Conservation (phyloP, 371 early-diverging fungal genomes). For the Mucor mucedo region DNA sequence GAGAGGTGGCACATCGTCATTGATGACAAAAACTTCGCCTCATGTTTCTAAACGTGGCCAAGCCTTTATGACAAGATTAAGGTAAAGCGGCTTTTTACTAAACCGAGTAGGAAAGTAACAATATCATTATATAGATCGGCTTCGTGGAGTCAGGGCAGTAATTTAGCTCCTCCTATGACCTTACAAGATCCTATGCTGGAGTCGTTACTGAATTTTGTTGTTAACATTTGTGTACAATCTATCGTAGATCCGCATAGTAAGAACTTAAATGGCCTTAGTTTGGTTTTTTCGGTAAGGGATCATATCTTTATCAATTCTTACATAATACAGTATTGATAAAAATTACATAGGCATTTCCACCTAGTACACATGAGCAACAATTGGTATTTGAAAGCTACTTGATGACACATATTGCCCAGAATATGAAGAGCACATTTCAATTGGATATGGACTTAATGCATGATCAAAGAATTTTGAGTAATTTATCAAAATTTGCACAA, state of each 20-base stretch:
- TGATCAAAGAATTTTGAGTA: constrained; percentile 53
- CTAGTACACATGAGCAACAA: constrained; percentile 46
- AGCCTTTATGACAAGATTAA: constrained; percentile 33
- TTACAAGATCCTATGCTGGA: constrained; percentile 42
- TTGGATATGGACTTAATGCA: constrained; percentile 45
- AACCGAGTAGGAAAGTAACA: background rate
- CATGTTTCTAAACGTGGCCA: constrained; percentile 42
- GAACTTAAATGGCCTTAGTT: constrained; percentile 45
- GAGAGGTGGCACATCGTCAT: constrained; percentile 47
- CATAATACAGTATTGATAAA: background rate
- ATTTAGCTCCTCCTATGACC: background rate
- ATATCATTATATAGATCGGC: constrained; percentile 19
- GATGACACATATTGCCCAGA: constrained; percentile 61
- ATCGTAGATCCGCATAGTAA: constrained; percentile 57
- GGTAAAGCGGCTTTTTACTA: constrained; percentile 6
- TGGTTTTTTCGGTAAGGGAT: constrained; percentile 52
- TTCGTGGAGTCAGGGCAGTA: constrained; percentile 35
- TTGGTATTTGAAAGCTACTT: constrained; percentile 61
- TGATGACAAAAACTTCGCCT: constrained; percentile 56
- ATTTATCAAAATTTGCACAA: constrained; percentile 63
- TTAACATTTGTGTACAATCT: constrained; percentile 60
- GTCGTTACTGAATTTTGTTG: constrained; percentile 56
- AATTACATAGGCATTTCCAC: constrained; percentile 38
- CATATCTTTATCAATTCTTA: background rate
- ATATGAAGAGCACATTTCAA: constrained; percentile 58